Conservation (phyloP, 164 flowering plant species). For the Magnolia kwangsiensis region DNA sequence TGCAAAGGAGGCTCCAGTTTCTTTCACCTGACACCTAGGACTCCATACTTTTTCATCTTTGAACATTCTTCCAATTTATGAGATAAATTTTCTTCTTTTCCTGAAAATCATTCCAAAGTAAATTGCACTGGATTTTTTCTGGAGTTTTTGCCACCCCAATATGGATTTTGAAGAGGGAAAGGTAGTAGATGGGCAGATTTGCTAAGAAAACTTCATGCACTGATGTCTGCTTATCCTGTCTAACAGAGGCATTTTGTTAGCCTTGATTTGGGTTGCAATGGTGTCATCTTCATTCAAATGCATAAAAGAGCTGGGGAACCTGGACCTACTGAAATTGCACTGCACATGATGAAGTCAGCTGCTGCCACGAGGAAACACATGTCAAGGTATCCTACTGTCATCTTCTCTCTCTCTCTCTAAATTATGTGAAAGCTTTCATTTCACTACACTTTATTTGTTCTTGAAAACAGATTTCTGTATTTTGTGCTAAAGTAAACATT, state of each 20-base stretch:
- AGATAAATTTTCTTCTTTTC: too few relatives aligned
- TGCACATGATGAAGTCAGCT: conserved; percentile 76
- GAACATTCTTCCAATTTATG: too few relatives aligned
- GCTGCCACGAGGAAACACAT: conserved; percentile 78
- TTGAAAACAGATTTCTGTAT: background rate
- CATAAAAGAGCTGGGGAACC: conserved; percentile 73
- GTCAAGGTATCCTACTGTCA: conserved; percentile 60
- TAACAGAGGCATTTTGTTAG: conserved; percentile 72
- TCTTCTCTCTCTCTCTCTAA: background rate
- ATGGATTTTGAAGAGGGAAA: too few relatives aligned
- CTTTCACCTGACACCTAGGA: too few relatives aligned
- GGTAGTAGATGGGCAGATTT: too few relatives aligned
- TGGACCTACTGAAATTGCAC: conserved; percentile 62
- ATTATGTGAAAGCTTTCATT: background rate
- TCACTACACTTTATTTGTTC: background rate
- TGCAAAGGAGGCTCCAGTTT: too few relatives aligned
- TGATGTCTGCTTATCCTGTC: conserved; percentile 21
- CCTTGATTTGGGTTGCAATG: conserved; percentile 93
- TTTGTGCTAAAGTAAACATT: background rate
- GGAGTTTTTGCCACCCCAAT: too few relatives aligned
- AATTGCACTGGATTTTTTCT: too few relatives aligned
- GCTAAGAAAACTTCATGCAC: conserved; percentile 2
- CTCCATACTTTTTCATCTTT: too few relatives aligned
- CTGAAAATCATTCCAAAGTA: too few relatives aligned
- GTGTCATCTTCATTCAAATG: conserved; percentile 83